These are phyloP conservation scores for Saturnispora sanitii DNA, from an alignment of 805 yeast species.

Conservation along the genomic window DNA sequence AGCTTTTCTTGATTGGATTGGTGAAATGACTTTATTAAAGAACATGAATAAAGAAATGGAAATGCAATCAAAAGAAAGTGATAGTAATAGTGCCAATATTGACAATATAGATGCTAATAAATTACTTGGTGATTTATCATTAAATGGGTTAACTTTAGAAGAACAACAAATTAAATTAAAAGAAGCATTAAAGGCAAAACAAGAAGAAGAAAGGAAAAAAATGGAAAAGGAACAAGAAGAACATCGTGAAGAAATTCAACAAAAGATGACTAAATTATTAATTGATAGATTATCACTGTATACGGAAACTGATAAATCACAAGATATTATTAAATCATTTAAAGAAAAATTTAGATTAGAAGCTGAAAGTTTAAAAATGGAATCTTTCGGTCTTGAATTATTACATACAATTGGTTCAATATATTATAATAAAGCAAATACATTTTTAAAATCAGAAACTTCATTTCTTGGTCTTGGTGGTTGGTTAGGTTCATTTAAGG, in stretches of 20 bases:
- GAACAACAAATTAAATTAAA: constrained; percentile 24
- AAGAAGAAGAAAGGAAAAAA: constrained; percentile 46
- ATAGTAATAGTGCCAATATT: constrained; percentile 41
- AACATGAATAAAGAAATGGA: constrained; percentile 51
- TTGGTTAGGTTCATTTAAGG: constrained; percentile 69
- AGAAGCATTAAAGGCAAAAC: constrained; percentile 27
- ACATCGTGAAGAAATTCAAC: constrained; percentile 46
- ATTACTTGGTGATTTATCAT: constrained; percentile 21
- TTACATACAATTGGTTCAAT: constrained; percentile 74
- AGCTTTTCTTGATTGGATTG: constrained; percentile 68
- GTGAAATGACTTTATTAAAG: constrained; percentile 60
- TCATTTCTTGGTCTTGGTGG: constrained; percentile 77
- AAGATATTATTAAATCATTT: constrained; percentile 51
- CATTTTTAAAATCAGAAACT: constrained; percentile 62
- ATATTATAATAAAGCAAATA: constrained; percentile 66
- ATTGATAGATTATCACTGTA: constrained; percentile 35
- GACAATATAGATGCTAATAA: constrained; percentile 22
- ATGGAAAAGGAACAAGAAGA: constrained; percentile 68
- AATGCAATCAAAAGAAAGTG: constrained; percentile 29
- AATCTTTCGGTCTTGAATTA: constrained; percentile 88
- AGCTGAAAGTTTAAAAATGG: constrained; percentile 78
- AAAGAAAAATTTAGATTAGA: constrained; percentile 45
- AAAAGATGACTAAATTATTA: constrained; percentile 41
- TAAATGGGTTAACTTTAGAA: constrained; percentile 13
- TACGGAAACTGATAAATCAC: constrained; percentile 51